A percentile compares a stretch with the other conserved stretches of the same genome.
These are phyloP conservation scores for Microdochium trichocladiopsis DNA, from an alignment of 2,329 filamentous ascomycete genomes.

Conservation along the genomic window DNA sequence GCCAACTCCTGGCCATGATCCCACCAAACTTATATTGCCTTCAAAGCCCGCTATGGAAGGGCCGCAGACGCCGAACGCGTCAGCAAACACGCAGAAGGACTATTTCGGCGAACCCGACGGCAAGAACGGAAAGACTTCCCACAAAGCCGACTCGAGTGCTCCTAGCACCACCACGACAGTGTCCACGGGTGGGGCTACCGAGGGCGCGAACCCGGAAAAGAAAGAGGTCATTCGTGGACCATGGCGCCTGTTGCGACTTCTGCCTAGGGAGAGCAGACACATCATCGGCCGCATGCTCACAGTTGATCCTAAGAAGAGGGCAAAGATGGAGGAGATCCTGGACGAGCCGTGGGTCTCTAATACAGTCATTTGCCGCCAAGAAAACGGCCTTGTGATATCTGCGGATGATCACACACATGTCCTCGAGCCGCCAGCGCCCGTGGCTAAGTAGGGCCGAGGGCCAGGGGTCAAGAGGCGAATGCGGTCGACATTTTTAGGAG, in stretches of 20 bases:
- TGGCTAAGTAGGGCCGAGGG: slow-evolving; percentile 20
- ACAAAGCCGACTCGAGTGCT: slow-evolving; percentile 2
- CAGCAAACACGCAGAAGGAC: slow-evolving; percentile 1
- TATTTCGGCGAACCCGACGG: slow-evolving; percentile 16
- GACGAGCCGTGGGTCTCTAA: slow-evolving; percentile 86
- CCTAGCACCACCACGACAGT: slow-evolving; percentile 4
- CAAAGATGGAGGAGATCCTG: slow-evolving; percentile 78
- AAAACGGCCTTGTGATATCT: slow-evolving; percentile 63
- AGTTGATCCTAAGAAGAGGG: slow-evolving; percentile 74
- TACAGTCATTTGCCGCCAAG: slow-evolving; percentile 76
- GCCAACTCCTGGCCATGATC: slow-evolving; percentile 68
- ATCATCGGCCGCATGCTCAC: slow-evolving; percentile 92
- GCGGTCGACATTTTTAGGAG: no score
- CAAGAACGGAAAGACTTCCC: slow-evolving; percentile 2
- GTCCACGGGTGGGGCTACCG: not conserved
- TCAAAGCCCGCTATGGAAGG: slow-evolving; percentile 8
- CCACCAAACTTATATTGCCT: slow-evolving; percentile 40
- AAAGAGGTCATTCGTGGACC: slow-evolving; percentile 85
- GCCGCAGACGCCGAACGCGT: not conserved
- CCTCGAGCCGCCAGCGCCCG: slow-evolving; percentile 61
- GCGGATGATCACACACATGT: slow-evolving; percentile 78
- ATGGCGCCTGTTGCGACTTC: slow-evolving; percentile 78
- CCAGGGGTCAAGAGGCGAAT: not conserved
- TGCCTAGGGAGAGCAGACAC: slow-evolving; percentile 83
- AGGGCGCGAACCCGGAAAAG: slow-evolving; percentile 31